Percentiles rank a stretch among this genome's conserved stretches.
Conservation (phyloP, 345 rosid genomes). For the Citrus medica region DNA sequence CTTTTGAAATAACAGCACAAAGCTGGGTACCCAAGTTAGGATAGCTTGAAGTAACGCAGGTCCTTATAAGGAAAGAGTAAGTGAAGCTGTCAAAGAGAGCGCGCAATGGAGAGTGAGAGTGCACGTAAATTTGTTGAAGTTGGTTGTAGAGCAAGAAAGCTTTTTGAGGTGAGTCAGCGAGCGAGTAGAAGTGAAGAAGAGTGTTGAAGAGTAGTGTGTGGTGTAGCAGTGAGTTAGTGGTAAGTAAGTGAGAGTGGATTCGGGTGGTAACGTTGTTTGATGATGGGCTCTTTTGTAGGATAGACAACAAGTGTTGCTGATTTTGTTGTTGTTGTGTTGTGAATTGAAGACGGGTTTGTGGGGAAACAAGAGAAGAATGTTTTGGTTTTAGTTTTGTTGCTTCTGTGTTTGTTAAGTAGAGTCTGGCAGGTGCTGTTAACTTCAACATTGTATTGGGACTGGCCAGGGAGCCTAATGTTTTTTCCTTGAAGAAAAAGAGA, state of each 20-base stretch:
- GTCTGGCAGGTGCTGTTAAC: slow-evolving; percentile 20
- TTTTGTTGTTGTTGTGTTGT: background rate
- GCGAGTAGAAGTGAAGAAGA: slow-evolving; percentile 57
- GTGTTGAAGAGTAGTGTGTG: slow-evolving; percentile 41
- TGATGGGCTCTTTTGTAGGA: slow-evolving; percentile 28
- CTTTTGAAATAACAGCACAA: slow-evolving; percentile 51
- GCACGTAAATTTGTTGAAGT: slow-evolving; percentile 31
- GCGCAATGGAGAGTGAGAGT: slow-evolving; percentile 11
- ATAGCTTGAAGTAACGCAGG: slow-evolving; percentile 34
- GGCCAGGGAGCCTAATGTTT: background rate
- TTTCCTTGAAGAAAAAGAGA: too few species aligned
- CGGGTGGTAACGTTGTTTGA: slow-evolving; percentile 15
- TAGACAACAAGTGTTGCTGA: slow-evolving; percentile 21
- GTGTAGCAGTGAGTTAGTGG: slow-evolving; percentile 31
- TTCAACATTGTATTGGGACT: background rate
- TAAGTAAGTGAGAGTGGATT: background rate
- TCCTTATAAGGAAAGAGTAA: slow-evolving; percentile 49
- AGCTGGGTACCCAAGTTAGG: slow-evolving; percentile 45
- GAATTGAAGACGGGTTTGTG: slow-evolving; percentile 6
- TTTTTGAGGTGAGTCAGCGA: slow-evolving; percentile 27
- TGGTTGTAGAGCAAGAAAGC: slow-evolving; percentile 49
- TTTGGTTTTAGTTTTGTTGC: background rate
- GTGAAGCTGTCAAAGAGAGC: slow-evolving; percentile 63
- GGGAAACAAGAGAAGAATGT: slow-evolving; percentile 18
- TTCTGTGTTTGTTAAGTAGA: slow-evolving; percentile 16